These are phyloP conservation scores for Tetrahymena borealis DNA, from an alignment of 73 alveolate species.

Conservation along the genomic window DNA sequence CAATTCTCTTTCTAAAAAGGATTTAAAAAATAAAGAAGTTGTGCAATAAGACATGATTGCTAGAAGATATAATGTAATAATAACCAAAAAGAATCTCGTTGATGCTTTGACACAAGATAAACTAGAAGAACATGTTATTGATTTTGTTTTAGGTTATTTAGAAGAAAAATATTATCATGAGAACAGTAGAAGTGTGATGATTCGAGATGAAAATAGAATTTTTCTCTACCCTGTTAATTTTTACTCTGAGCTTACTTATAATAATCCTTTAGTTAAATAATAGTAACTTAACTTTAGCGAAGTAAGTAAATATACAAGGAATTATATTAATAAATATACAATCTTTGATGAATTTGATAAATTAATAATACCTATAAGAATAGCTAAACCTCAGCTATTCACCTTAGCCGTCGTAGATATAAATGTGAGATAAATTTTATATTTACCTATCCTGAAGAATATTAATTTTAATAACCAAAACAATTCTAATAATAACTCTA, in stretches of 20 bases:
- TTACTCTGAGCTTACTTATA: neutral
- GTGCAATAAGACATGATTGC: neutral
- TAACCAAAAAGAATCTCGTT: neutral
- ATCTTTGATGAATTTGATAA: neutral
- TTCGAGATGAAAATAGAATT: neutral
- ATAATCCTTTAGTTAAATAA: neutral
- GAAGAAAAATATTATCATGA: neutral
- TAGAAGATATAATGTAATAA: neutral
- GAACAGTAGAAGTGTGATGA: neutral
- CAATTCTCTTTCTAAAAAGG: neutral
- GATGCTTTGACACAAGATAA: neutral
- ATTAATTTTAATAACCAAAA: neutral
- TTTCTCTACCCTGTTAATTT: neutral
- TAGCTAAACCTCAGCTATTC: neutral
- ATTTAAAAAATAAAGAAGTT: neutral
- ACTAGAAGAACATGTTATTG: neutral
- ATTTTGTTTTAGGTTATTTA: neutral
- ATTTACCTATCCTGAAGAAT: neutral
- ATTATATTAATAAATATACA: neutral
- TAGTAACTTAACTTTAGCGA: neutral
- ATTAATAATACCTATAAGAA: neutral
- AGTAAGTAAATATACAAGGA: neutral
- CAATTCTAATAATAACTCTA: neutral
- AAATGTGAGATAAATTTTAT: neutral
- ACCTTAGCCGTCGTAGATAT: neutral